phyloP scores from a whole-genome alignment of 2,329 filamentous ascomycete species.

The Stagonosporopsis cucurbitacearum region DNA sequence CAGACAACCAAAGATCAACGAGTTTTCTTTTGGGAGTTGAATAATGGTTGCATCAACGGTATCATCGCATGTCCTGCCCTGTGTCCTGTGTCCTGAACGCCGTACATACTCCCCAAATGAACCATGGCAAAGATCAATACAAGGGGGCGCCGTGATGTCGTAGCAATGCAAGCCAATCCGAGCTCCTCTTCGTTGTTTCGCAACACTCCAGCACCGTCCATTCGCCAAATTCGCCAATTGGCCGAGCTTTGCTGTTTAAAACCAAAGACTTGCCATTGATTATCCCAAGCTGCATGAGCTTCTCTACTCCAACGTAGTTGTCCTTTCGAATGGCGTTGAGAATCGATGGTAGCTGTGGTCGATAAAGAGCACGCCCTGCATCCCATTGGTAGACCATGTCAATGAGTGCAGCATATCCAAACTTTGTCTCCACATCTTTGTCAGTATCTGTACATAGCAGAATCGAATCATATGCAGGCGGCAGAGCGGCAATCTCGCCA shows the following conservation, averaged over 20 bases:
- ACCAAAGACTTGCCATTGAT: constrained; percentile 22
- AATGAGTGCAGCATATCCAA: constrained; percentile 21
- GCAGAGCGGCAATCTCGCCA: constrained; percentile 24
- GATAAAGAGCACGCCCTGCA: constrained; percentile 18
- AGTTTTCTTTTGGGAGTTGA: no score
- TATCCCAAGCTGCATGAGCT: constrained; percentile 21
- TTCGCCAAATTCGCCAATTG: constrained; percentile 20
- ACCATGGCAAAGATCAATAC: constrained; percentile 1
- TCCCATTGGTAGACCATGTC: constrained; percentile 27
- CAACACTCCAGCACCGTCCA: constrained; percentile 31
- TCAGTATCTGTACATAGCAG: constrained; percentile 17
- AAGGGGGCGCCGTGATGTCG: constrained; percentile 26
- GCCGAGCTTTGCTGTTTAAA: constrained; percentile 28
- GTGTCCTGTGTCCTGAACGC: not conserved
- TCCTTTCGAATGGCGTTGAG: constrained; percentile 26
- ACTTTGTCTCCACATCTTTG: constrained; percentile 8
- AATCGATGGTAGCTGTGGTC: constrained; percentile 24
- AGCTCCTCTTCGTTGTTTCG: constrained; percentile 25
- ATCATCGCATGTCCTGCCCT: not conserved
- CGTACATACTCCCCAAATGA: not conserved
- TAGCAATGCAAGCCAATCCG: constrained; percentile 28
- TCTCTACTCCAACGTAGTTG: constrained; percentile 27
- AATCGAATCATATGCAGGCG: constrained; percentile 25
- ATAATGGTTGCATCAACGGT: not conserved
- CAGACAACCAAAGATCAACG: not conserved